These are phyloP conservation scores for Fusarium sp. DNA, from an alignment of 2,329 filamentous ascomycete genomes.

Conservation along the genomic window DNA sequence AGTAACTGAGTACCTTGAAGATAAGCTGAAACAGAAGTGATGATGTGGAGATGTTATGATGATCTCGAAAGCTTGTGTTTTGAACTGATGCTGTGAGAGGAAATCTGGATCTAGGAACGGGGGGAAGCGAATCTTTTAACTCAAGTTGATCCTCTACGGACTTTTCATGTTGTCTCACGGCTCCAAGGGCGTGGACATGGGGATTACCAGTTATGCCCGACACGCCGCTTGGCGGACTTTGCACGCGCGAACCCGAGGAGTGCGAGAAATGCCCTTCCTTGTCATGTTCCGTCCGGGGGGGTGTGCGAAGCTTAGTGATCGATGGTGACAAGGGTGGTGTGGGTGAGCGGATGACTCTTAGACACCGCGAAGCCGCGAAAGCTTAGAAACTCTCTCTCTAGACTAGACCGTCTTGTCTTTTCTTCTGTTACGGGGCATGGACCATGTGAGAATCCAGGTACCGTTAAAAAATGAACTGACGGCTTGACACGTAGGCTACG, in stretches of 20 bases:
- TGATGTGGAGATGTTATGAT: slow-evolving; percentile 16
- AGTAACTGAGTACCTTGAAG: slow-evolving; percentile 12
- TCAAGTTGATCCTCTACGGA: slow-evolving; percentile 41
- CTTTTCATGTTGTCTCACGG: slow-evolving; percentile 40
- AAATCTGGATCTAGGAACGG: slow-evolving; percentile 19
- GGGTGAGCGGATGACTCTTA: slow-evolving; percentile 34
- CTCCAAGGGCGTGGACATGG: slow-evolving; percentile 30
- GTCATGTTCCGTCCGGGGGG: slow-evolving; percentile 15
- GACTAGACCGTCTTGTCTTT: background rate
- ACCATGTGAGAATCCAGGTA: background rate
- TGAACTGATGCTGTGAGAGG: slow-evolving; percentile 21
- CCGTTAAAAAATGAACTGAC: background rate
- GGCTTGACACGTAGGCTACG: slow-evolving; percentile 3
- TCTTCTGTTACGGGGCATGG: background rate
- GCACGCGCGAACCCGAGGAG: slow-evolving; percentile 49
- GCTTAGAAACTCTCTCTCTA: slow-evolving; percentile 20
- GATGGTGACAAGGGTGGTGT: slow-evolving; percentile 12
- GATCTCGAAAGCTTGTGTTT: slow-evolving; percentile 26
- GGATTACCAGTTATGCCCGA: slow-evolving; percentile 45
- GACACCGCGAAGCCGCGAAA: slow-evolving; percentile 39
- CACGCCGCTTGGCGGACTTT: slow-evolving; percentile 49
- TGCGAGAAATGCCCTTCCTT: slow-evolving; percentile 34
- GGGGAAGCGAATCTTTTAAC: slow-evolving; percentile 46
- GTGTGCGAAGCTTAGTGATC: slow-evolving; percentile 37
- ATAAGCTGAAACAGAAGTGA: slow-evolving; percentile 10